Base-by-base conservation (phyloP, 176 grass and related monocot species). In the Olyra latifolia region DNA sequence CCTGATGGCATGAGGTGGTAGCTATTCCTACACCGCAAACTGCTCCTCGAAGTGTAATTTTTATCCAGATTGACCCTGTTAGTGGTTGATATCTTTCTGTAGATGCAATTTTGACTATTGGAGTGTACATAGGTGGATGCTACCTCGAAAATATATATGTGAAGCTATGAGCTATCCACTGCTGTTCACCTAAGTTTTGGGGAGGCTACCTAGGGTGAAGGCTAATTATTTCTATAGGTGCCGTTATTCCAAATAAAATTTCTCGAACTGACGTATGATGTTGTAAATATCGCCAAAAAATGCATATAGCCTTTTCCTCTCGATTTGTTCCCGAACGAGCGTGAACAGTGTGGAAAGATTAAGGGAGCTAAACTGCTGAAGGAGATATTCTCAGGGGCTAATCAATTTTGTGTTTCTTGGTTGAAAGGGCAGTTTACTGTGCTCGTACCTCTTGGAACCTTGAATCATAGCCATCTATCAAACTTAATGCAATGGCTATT, bases 1-100 rank as follows among this genome's bases (percentile, higher is more conserved):
- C 58, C 65, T 12, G 25, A 80, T 84, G 64, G 75, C 39, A 53
- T 58, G 71, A 71, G 62, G 5, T 91, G 54, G 80, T 84, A 83
- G 62, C 5, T 35, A 35, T 35, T 56, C 54, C 43, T 64, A 29
- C 62, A 53, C 72, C 71, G 39, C 23, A n/a, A 57, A 41, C 17
- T 76, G 20, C 50, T 15, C 66, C 17, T 44, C 14, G 12, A 47
- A 59, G 38, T 46, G 25, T 14, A 7, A 29, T 41, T 47, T 45
- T 73, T 35, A 13, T 38, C 35, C 54, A 63, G 28, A 44, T 62
- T 71, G 1, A 41, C 52, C 60, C 27, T 76, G 42, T 29, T 58
- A 71, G 25, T 13, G 7, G 64, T 78, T 63, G 38, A n/a, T 59
- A 46, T 16, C 22, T 38, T 72, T 24, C 14, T n/a, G 3, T 39